phyloP scores from a whole-genome alignment of 352 stramenopile species.

The Pythium grandisporangium region DNA sequence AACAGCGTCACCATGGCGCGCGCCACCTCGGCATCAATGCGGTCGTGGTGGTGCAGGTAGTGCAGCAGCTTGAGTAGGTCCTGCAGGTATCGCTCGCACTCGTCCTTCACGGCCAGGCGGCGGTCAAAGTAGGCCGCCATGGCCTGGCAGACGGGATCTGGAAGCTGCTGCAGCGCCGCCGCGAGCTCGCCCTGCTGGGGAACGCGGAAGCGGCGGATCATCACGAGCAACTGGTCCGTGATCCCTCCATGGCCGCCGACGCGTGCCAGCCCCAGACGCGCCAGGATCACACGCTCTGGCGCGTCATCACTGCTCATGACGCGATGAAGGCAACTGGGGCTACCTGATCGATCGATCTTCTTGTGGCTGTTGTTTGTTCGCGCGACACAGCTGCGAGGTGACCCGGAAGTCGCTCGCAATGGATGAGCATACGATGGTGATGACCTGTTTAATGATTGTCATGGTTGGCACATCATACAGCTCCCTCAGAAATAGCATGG shows the following conservation, averaged over 20 bases:
- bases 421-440: too few species aligned
- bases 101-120: constrained; percentile 40
- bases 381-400: background rate
- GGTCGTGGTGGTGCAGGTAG: constrained; percentile 30
- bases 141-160: constrained; percentile 12
- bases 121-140: constrained; percentile 37
- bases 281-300: constrained; percentile 20
- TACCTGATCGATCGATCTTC: too few species aligned
- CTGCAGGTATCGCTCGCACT: constrained; percentile 49
- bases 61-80: constrained; percentile 51
- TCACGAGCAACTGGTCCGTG: constrained; percentile 21
- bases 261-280: constrained; percentile 25
- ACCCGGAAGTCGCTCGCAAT: constrained; percentile 1
- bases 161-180: constrained; percentile 11
- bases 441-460: too few species aligned
- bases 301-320: background rate
- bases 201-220: constrained; percentile 28
- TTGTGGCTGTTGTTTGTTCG: too few species aligned
- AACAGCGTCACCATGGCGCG: constrained; percentile 28
- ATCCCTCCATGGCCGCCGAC: too few species aligned
- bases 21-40: constrained; percentile 16
- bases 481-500: too few species aligned
- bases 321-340: too few species aligned
- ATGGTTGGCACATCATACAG: too few species aligned
- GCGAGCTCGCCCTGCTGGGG: constrained; percentile 31